phyloP scores from a whole-genome alignment of 2,329 filamentous ascomycete genomes.

The Colletotrichum kahawae region DNA sequence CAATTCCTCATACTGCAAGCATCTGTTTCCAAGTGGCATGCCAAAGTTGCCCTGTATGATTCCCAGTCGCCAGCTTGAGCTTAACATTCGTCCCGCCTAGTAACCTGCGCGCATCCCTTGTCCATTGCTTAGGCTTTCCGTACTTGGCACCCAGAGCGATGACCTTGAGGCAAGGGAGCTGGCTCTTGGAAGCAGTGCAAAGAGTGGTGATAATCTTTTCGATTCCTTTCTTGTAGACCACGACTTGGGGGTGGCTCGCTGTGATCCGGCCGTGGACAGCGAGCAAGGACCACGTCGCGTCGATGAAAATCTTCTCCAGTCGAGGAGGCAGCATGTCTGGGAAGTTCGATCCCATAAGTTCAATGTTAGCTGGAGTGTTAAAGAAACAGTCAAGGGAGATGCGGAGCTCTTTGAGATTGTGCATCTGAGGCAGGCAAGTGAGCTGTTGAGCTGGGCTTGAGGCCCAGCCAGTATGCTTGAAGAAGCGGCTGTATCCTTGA shows the following conservation, averaged over 20 bases:
- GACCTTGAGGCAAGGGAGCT: neutral
- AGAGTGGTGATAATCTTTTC: neutral
- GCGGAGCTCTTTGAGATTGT: neutral
- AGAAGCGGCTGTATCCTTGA: neutral
- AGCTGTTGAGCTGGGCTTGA: neutral
- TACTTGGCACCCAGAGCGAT: neutral
- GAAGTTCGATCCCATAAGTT: neutral
- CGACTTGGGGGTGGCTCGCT: neutral
- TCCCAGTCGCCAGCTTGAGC: neutral
- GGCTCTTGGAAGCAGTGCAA: neutral
- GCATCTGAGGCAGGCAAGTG: constrained; percentile 5
- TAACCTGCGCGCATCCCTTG: neutral
- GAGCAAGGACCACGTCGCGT: neutral
- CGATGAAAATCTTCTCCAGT: constrained; percentile 3
- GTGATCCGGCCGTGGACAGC: neutral
- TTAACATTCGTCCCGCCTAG: neutral
- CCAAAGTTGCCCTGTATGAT: neutral
- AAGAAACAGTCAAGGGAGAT: neutral
- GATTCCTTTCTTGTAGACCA: neutral
- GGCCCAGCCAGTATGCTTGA: neutral
- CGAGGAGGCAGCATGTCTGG: neutral
- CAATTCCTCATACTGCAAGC: neutral
- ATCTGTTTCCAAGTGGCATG: neutral
- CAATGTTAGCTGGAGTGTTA: neutral
- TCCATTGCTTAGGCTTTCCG: neutral